Conservation (phyloP, 2,329 filamentous ascomycete species). For the Claviceps sp. region DNA sequence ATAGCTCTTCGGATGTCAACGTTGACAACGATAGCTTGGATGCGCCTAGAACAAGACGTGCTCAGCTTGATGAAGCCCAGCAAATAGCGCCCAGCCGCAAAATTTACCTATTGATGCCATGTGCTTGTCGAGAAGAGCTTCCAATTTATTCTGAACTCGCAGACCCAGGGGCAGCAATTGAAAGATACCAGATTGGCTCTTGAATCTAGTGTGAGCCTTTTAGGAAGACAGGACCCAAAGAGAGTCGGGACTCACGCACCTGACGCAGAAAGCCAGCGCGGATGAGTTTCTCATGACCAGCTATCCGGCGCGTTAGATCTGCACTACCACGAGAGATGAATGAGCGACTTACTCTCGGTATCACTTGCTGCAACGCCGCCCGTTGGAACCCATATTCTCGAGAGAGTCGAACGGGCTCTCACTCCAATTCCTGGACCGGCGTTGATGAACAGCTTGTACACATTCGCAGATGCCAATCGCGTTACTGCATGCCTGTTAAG, state of each 20-base stretch:
- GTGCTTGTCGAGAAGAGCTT: constrained; percentile 72
- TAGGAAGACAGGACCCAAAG: constrained; percentile 1
- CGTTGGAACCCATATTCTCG: constrained; percentile 68
- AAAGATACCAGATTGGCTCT: constrained; percentile 83
- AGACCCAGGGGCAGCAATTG: constrained; percentile 80
- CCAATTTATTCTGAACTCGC: constrained; percentile 78
- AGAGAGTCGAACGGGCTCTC: constrained; percentile 33
- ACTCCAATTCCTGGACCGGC: background rate
- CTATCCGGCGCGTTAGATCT: constrained; percentile 22
- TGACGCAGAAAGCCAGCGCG: constrained; percentile 63
- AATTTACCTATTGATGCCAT: constrained; percentile 59
- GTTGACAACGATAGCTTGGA: constrained; percentile 74
- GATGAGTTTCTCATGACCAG: constrained; percentile 53
- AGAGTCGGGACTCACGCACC: constrained; percentile 25
- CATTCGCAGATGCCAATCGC: constrained; percentile 3
- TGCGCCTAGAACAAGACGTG: constrained; percentile 37
- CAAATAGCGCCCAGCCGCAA: background rate
- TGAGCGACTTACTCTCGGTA: constrained; percentile 32
- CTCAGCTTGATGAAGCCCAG: background rate
- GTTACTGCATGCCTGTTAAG: constrained; percentile 5
- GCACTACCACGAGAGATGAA: background rate
- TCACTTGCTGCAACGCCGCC: constrained; percentile 48
- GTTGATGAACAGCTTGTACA: constrained; percentile 11
- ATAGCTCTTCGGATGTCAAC: constrained; percentile 72
- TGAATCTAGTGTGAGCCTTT: background rate